Percentiles rank a stretch among this genome's conserved stretches.
These are phyloP conservation scores for Favolaschia claudopus DNA, from an alignment of 768 basidiomycete genomes.

Conservation along the genomic window DNA sequence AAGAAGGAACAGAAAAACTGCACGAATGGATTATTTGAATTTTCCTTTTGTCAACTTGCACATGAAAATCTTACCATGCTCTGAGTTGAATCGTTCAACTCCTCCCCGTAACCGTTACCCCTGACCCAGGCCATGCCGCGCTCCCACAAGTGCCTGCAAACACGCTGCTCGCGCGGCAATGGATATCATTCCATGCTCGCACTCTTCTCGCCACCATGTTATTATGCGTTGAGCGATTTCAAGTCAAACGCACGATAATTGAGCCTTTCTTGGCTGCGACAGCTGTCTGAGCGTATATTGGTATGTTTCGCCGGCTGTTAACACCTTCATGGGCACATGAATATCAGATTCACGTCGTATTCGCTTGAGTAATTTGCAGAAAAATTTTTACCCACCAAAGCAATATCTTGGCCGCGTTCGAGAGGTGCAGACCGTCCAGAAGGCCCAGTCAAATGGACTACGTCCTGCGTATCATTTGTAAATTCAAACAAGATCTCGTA, in stretches of 20 bases:
- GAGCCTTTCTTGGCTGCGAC: conserved; percentile 41
- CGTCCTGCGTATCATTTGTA: conserved; percentile 52
- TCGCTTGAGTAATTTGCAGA: too few species aligned
- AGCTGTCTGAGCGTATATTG: conserved; percentile 52
- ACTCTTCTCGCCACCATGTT: conserved; percentile 38
- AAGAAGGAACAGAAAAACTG: too few species aligned
- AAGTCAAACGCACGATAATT: conserved; percentile 49
- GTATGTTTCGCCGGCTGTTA: conserved; percentile 57
- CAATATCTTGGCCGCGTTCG: conserved; percentile 20
- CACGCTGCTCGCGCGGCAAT: conserved; percentile 39
- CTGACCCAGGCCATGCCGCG: conserved; percentile 19
- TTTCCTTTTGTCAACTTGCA: background rate
- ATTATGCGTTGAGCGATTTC: background rate
- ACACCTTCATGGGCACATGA: conserved; percentile 35
- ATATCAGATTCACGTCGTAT: conserved; percentile 6
- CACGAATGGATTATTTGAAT: background rate
- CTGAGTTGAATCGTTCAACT: background rate
- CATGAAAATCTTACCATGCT: background rate
- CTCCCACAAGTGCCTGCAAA: conserved; percentile 26
- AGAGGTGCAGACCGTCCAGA: conserved; percentile 9
- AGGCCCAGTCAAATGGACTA: conserved; percentile 40
- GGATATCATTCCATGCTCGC: conserved; percentile 53
- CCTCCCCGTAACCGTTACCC: conserved; percentile 16
- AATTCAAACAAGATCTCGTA: conserved; percentile 64
- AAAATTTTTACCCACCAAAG: conserved; percentile 16